Evolutionary conservation across 371 early-diverging fungal genomes (phyloP), one percentile per base, ranked within the genome.

Genomic region (Fennellomyces sp.): DNA sequence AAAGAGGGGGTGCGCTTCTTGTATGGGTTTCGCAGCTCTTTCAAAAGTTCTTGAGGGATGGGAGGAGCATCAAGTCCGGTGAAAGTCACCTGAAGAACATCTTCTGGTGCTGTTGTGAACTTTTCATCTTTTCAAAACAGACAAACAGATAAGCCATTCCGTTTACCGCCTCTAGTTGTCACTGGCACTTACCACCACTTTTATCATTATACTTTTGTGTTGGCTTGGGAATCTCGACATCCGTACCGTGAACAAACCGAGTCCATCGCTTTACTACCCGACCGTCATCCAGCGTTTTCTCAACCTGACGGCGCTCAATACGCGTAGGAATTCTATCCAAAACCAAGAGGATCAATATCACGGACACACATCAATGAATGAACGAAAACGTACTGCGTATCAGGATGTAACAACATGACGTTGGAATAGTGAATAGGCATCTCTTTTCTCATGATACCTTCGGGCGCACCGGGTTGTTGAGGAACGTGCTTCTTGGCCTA

Each of bases 401-500:
- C 74, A 33, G 81, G 81, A 48, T 80, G 76, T 41, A 77, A 64
- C 15, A 80, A 60, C 81, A 80, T 80, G 38, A 80, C 68, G 54
- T 80, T 80, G 26, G 81, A 80, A 19, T 75, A 64, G 52, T 80
- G 81, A 61, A 80, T 80, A 31, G 81, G 76, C 48, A 67, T 65
- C 57, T 77, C 78, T 45, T 65, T 72, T 67, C 78, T 65, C 60
- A 75, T 64, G 35, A 75, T 69, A 62, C 81, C 81, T 13, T 80
- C 76, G 42, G 81, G 81, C n/a, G 76, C 76, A 56, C 63, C 72
- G 41, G 75, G 74, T 57, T 75, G 78, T 52, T 66, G 67, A 29
- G 76, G 74, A 10, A 80, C 74, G 63, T 80, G 81, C 35, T 80
- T 80, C 64, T 80, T 77, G 52, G 72, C 72, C 76, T 78, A 57